These are phyloP conservation scores for Aegilops longissima DNA, from an alignment of 176 grass and related monocot genomes.

Conservation along the genomic window DNA sequence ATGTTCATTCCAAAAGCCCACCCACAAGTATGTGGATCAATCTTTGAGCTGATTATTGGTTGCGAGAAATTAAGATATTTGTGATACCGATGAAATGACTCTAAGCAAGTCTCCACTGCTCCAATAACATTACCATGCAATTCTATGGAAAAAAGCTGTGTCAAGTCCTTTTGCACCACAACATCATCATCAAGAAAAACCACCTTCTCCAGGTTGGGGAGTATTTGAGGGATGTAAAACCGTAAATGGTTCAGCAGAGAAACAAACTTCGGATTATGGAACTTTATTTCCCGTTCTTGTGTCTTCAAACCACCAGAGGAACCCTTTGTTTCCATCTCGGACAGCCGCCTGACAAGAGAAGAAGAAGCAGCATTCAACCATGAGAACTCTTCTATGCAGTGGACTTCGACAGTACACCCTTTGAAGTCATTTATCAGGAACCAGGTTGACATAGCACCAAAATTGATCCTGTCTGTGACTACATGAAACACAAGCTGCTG, in stretches of 20 bases:
- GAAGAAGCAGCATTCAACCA: conserved; percentile 86
- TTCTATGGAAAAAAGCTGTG: conserved; percentile 87
- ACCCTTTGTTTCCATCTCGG: conserved; percentile 54
- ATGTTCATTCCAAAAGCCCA: conserved; percentile 99
- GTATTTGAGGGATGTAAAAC: conserved; percentile 96
- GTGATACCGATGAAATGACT: conserved; percentile 94
- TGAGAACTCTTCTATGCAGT: conserved; percentile 81
- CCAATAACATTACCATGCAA: conserved; percentile 96
- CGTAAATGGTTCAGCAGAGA: conserved; percentile 85
- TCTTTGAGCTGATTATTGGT: conserved; percentile 73
- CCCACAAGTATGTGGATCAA: conserved; percentile 92
- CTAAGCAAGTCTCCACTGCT: conserved; percentile 97
- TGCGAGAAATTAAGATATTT: conserved; percentile 98
- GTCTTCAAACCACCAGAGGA: conserved; percentile 46
- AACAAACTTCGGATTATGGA: conserved; percentile 60
- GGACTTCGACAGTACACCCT: conserved; percentile 88
- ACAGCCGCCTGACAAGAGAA: conserved; percentile 63
- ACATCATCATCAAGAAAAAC: conserved; percentile 98
- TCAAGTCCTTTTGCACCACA: conserved; percentile 97
- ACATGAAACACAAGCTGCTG: conserved; percentile 99
- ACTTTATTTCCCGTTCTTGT: conserved; percentile 70
- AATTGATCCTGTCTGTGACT: conserved; percentile 79
- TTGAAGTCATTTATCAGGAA: conserved; percentile 91
- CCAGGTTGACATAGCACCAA: conserved; percentile 86
- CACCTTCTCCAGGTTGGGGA: conserved; percentile 92